Percentiles rank a stretch among this genome's conserved stretches.
Conservation (phyloP, 306 rosid species). For the Abrus precatorius region DNA sequence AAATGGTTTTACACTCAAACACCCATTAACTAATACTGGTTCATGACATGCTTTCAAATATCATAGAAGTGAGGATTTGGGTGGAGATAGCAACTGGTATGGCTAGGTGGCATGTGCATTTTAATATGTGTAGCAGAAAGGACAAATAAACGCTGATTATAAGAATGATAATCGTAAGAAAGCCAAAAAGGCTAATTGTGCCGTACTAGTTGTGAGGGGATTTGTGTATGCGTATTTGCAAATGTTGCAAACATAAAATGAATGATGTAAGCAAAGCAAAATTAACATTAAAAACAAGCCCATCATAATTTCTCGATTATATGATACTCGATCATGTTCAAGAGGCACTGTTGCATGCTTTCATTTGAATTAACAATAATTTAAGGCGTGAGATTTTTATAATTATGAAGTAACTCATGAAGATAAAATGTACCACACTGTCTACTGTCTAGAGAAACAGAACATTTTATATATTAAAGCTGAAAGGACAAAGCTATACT, state of each 20-base stretch:
- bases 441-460: neutral
- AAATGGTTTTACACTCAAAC: neutral
- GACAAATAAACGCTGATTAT: conserved; percentile 26
- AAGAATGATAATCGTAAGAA: neutral
- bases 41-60: neutral
- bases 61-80: neutral
- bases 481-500: no score
- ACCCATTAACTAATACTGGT: neutral
- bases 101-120: neutral
- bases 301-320: neutral
- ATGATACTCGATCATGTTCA: conserved; percentile 4
- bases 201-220: neutral
- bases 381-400: neutral
- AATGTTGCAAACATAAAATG: conserved; percentile 7
- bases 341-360: neutral
- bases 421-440: neutral
- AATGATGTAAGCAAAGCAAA: conserved; percentile 32
- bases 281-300: neutral
- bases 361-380: neutral
- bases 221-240: neutral
- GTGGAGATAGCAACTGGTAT: neutral
- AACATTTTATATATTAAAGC: neutral
- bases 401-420: neutral
- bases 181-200: conserved; percentile 10
- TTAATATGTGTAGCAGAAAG: conserved; percentile 7